Evolutionary conservation across 768 basidiomycete species (phyloP).

Genomic region (Leccinum pellstonianum): DNA sequence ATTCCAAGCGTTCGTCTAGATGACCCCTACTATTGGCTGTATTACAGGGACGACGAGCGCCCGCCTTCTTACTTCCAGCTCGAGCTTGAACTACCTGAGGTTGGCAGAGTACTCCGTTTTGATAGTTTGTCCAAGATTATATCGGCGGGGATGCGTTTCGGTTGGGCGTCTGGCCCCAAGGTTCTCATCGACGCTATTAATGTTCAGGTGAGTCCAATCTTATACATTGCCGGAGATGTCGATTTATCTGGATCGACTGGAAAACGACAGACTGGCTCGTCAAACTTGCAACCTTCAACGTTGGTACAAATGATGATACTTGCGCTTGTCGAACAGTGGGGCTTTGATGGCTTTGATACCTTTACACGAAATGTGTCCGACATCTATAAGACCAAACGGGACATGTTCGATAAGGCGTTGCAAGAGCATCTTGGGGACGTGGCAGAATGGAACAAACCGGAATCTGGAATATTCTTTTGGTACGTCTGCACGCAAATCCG

Average conservation of each 20-base stretch:
- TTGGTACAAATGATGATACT: constrained; percentile 59
- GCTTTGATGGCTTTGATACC: constrained; percentile 62
- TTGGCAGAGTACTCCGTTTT: constrained; percentile 61
- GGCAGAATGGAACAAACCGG: constrained; percentile 63
- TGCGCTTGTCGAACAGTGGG: constrained; percentile 62
- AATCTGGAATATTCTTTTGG: background rate
- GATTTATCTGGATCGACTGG: background rate
- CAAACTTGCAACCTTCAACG: constrained; percentile 60
- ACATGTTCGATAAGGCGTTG: constrained; percentile 71
- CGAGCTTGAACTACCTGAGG: background rate
- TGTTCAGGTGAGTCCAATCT: too few relatives aligned
- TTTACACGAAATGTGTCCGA: constrained; percentile 61
- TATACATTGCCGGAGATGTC: too few relatives aligned
- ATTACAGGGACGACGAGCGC: constrained; percentile 56
- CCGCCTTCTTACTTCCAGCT: constrained; percentile 15
- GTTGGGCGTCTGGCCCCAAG: too few relatives aligned
- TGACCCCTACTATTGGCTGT: constrained; percentile 68
- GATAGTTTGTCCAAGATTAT: constrained; percentile 66
- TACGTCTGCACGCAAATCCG: too few relatives aligned
- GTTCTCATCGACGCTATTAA: too few relatives aligned
- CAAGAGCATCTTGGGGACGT: constrained; percentile 67
- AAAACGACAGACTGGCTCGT: constrained; percentile 52
- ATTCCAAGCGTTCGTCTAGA: constrained; percentile 36
- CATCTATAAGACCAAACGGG: constrained; percentile 65
- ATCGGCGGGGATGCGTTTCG: too few relatives aligned